Base-by-base conservation (phyloP, 305 asterid species). In the Rubia occidens region DNA sequence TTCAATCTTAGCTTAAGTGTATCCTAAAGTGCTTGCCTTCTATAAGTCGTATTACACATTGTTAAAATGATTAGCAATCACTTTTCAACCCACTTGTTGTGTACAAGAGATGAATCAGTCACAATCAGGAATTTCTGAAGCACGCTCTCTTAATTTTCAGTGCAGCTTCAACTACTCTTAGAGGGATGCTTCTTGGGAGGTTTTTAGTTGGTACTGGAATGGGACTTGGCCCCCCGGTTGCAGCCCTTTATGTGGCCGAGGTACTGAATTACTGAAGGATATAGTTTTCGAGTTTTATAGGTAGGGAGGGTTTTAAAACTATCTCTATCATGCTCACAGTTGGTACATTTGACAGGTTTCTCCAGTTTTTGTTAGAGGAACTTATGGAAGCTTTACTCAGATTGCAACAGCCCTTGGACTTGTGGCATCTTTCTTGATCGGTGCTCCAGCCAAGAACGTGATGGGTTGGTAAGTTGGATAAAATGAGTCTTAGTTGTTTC, bases 171-270 rank as follows among this genome's bases (percentile, higher is more conserved):
- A 84, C 78, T 79, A 74, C 88, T 78, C 88, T 92, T 60, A 87
- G 80, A 59, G 93, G 86, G 72, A 92, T 92, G 98, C 98, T 92
- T 80, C 82, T 89, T 65, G 98, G 98, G 69, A 87, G 98, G 81
- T 82, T 92, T 64, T 75, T 89, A 60, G 98, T 89, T 54, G 98
- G 98, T 75, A 75, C 82, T 51, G 98, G 96, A 71, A 89, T 92
- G 96, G 98, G 98, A 77, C 82, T 92, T 78, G 95, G 97, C 66
- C 98, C 98, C 69, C 90, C 98, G 51, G 96, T 92, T 71, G 96
- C 96, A 20, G 91, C 97, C 60, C 89, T 89, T 69, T 92, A 92
- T 76, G 96, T 92, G 47, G 81, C 98, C 35, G 98, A 92, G 98
- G 98, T 89, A 82, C 35, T 5, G 15, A 26, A 49, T 66, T 89